Conservation (phyloP, 306 rosid species). For the Alnus rubra region DNA sequence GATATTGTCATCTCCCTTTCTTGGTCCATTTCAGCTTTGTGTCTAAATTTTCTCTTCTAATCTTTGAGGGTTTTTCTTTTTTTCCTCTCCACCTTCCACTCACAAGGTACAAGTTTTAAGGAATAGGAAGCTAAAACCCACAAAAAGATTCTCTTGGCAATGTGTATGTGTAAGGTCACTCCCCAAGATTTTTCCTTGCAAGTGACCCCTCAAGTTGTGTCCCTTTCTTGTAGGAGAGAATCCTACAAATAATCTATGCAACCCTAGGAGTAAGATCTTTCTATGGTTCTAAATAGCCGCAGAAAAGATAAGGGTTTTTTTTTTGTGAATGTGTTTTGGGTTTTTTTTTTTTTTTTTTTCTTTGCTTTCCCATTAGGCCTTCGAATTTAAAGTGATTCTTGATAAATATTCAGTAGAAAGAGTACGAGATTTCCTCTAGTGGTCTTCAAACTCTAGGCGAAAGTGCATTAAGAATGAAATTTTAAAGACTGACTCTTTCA, state of each 20-base stretch:
- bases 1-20: constrained; percentile 54
- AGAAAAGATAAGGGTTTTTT: not conserved
- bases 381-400: too few relatives aligned
- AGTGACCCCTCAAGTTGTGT: constrained; percentile 30
- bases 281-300: not conserved
- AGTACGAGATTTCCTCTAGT: too few relatives aligned
- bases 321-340: too few relatives aligned
- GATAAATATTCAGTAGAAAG: too few relatives aligned
- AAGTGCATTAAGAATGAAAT: too few relatives aligned
- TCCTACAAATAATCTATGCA: constrained; percentile 6
- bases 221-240: constrained; percentile 15
- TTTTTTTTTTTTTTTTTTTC: too few relatives aligned
- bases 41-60: constrained; percentile 19
- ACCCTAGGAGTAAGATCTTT: not conserved
- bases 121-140: constrained; percentile 4
- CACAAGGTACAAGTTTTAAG: constrained; percentile 37
- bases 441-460: too few relatives aligned
- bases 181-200: constrained; percentile 13
- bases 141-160: constrained; percentile 26
- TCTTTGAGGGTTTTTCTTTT: not conserved
- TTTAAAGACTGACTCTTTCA: too few relatives aligned
- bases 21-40: constrained; percentile 39
- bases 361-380: too few relatives aligned
- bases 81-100: constrained; percentile 29
- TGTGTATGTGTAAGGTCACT: not conserved